Evolutionary conservation across 1,284 basidiomycete species (phyloP), one percentile per base, ranked within the genome.

Genomic region (Sphaerobolus stellatus): DNA sequence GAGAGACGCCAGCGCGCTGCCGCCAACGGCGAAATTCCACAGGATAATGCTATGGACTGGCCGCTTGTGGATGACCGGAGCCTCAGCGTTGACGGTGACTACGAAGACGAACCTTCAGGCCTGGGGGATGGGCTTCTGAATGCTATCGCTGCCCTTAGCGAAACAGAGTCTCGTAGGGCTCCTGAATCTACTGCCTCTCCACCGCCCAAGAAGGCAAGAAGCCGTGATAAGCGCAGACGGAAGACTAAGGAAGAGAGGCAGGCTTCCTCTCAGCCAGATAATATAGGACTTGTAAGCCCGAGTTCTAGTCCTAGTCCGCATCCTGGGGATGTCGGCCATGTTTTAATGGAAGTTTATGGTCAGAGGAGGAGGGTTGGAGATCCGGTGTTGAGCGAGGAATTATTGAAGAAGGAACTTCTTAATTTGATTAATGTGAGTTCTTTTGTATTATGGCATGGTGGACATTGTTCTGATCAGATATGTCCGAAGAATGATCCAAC

Each of bases 351-450:
- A 9, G 40, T 36, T 20, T 54, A 43, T 31, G 53, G 53, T 31
- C 33, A 43, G 11, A 30, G 53, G 20, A 9, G 47, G 28, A 31
- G 53, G 13, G 29, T 54, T 18, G 52, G 47, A 14, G 52, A 46
- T 27, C 20, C 33, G 18, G 27, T 48, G 20, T 43, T 54, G n/a
- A 43, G 36, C 13, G 34, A 54, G 29, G 33, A 49, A 29, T 45
- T 29, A 5, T 36, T 54, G 47, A 45, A 34, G 14, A 28, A 33
- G 9, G 53, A 54, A 40, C 22, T 54, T n/a, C 20, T 54, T 31
- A 28, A 54, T 33, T 44, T 54, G 46, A 49, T 54, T 49, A 48
- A 54, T 43, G 53, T 54, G 22, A 18, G 53, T 54, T 27, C 40
- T 8, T 16, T n/a, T 25, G 22, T 44, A 18, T 16, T 16, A 27